Conservation (phyloP, 78 protist species). For the Diacronema lutheri region DNA sequence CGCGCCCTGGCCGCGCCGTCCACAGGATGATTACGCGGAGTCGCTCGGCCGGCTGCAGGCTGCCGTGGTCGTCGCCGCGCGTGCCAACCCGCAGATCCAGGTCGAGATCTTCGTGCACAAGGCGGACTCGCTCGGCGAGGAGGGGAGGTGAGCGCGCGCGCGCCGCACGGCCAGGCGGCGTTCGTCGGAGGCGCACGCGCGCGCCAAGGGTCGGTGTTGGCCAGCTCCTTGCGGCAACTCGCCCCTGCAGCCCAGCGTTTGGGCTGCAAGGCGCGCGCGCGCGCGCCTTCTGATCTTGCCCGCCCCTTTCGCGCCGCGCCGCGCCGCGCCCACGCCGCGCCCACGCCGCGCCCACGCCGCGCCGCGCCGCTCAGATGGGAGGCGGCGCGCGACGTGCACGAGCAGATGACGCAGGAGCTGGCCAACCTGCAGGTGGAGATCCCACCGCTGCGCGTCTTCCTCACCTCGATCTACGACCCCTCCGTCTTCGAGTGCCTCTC, state of each 20-base stretch:
- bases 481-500: slow-evolving; percentile 93
- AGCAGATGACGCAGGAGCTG: slow-evolving; percentile 74
- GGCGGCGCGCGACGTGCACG: slow-evolving; percentile 79
- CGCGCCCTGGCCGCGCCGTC: not conserved
- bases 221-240: too few species aligned
- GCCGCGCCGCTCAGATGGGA: too few species aligned
- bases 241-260: too few species aligned
- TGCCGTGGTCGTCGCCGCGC: slow-evolving; percentile 56
- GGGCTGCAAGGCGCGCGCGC: too few species aligned
- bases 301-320: too few species aligned
- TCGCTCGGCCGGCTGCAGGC: slow-evolving; percentile 64
- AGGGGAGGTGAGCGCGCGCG: too few species aligned
- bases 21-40: slow-evolving; percentile 58
- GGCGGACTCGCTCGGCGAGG: slow-evolving; percentile 45
- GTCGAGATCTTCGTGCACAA: slow-evolving; percentile 96
- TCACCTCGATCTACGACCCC: slow-evolving; percentile 95
- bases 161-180: too few species aligned
- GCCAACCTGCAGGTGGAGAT: not conserved
- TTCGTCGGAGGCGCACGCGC: too few species aligned
- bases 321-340: too few species aligned
- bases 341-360: too few species aligned
- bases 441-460: slow-evolving; percentile 33
- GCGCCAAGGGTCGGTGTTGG: too few species aligned
- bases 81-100: slow-evolving; percentile 60
- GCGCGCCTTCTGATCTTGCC: too few species aligned